Conservation (phyloP, 768 basidiomycete species). For the Ephemerocybe angulata region DNA sequence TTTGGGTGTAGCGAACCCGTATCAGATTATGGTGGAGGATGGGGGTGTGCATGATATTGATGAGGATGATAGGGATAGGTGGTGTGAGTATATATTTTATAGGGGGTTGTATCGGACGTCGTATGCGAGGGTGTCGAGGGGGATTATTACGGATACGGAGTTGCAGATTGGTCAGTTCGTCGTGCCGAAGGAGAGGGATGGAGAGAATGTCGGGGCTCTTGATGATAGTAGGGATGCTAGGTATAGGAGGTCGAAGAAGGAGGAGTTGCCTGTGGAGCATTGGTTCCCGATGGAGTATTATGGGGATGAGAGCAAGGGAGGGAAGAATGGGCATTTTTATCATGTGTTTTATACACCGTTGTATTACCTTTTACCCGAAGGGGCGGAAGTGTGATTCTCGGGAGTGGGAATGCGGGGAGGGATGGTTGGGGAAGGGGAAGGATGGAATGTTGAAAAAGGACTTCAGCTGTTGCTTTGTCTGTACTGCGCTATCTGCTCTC, state of each 20-base stretch:
- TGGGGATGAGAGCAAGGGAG: constrained; percentile 47
- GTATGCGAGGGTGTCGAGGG: constrained; percentile 80
- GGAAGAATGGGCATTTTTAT: constrained; percentile 69
- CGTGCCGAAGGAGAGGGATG: constrained; percentile 55
- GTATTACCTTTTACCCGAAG: not conserved
- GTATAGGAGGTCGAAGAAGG: constrained; percentile 65
- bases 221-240: constrained; percentile 61
- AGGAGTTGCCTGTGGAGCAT: constrained; percentile 60
- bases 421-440: no score
- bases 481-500: not conserved
- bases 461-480: not conserved
- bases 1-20: constrained; percentile 60
- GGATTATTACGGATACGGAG: constrained; percentile 87
- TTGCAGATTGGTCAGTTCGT: constrained; percentile 86
- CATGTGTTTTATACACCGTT: constrained; percentile 62
- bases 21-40: constrained; percentile 72
- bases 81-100: constrained; percentile 90
- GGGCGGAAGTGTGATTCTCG: not conserved
- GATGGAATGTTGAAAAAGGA: no score
- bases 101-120: constrained; percentile 73
- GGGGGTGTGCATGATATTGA: constrained; percentile 81
- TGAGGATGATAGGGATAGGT: constrained; percentile 63
- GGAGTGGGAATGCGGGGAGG: not conserved
- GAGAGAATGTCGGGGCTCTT: no score
- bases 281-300: constrained; percentile 79